Base-by-base conservation (phyloP, 768 basidiomycete species). In the Neoboletus magnificus region DNA sequence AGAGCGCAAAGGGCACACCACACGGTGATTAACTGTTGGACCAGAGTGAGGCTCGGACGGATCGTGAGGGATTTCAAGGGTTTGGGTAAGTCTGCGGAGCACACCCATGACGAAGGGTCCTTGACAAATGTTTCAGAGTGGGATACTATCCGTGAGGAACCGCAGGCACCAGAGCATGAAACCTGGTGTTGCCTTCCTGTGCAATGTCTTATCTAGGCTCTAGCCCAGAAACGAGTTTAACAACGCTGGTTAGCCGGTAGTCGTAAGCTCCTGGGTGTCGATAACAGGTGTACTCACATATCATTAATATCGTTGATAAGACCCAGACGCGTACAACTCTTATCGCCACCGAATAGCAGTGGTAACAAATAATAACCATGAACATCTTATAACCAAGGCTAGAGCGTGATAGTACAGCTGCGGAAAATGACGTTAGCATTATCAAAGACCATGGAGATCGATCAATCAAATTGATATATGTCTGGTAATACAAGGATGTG, bases 21-120 rank as follows among this genome's bases (percentile, higher is more conserved):
- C 55, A 85, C 83, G 52, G 77, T 76, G 62, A 89, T 74, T 68
- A 87, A 84, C 50, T 83, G 71, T 66, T 87, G 76, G 44, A 71
- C 73, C 56, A 80, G 76, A 29, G 81, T 79, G 62, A 85, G 65
- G 40, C 77, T 79, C 23, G 80, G 77, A 20, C 23, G 80, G 77
- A 20, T 81, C 74, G 61, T 80, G 82, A 51, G 76, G 68, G 48
- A 86, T 78, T 68, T 87, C 84, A 10, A 85, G 62, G 58, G 58
- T 59, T 55, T 60, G 64, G 27, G 64, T 42, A 15, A 72, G 49
- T 54, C 59, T 67, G 41, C 60, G 63, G 55, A 61, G 46, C 46
- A 66, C 29, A 18, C 56, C 62, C 71, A 72, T 72, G 47, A 18
- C 16, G 41, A 41, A 44, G 29, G 41, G 39, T 51, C 46, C 48